Percentiles rank a stretch among this genome's conserved stretches.
These are phyloP conservation scores for Colletotrichum eleusines DNA, from an alignment of 2,329 filamentous ascomycete species.

Conservation along the genomic window DNA sequence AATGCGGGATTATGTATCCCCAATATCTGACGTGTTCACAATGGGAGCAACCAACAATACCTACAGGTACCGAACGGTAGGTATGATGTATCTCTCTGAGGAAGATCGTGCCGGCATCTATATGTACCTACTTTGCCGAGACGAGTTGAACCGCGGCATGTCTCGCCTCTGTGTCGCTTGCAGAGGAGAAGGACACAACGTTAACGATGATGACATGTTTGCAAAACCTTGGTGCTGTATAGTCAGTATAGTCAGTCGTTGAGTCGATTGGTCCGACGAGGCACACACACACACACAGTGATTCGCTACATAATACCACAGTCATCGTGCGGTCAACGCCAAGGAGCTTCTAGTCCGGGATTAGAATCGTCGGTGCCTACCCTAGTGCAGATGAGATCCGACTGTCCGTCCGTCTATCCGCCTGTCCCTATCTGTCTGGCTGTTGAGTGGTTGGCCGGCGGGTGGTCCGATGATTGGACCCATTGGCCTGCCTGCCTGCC, in stretches of 20 bases:
- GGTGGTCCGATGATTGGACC: conserved; percentile 11
- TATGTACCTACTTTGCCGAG: neutral
- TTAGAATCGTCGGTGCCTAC: neutral
- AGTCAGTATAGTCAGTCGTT: neutral
- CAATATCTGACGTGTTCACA: neutral
- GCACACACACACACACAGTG: conserved; percentile 1
- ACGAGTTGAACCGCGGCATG: neutral
- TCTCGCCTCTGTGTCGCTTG: neutral
- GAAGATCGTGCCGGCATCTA: neutral
- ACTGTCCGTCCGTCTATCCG: conserved; percentile 11
- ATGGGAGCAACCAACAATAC: neutral
- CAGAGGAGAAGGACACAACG: neutral
- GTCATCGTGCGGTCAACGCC: conserved; percentile 5
- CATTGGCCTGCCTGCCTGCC: too few species aligned
- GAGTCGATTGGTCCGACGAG: too few species aligned
- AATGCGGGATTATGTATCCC: conserved; percentile 23
- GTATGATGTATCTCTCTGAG: too few species aligned
- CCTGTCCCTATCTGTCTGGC: neutral
- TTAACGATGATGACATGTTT: neutral
- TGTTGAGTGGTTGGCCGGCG: conserved; percentile 14
- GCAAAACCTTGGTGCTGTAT: neutral
- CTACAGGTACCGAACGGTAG: too few species aligned
- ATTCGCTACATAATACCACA: neutral
- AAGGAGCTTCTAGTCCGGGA: conserved; percentile 10
- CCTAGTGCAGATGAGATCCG: conserved; percentile 12